Base-by-base conservation (phyloP, 306 rosid species). In the Geum urbanum region DNA sequence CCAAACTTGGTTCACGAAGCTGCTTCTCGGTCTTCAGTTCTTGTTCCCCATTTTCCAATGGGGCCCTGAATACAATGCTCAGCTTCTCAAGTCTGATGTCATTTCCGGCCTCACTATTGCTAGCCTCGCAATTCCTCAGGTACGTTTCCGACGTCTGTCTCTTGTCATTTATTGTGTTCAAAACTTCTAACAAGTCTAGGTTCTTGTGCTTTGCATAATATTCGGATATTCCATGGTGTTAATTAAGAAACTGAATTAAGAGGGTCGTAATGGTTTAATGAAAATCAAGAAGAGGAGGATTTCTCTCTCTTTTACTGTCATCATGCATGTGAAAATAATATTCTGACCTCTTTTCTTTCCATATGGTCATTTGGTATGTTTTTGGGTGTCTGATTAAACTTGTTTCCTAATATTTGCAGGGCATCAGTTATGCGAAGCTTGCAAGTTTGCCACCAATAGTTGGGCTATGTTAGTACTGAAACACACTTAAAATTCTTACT, bases 101-200 rank as follows among this genome's bases (percentile, higher is more conserved):
- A 78, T 95, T 48, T 87, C 97, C 39, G 99, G 99, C 7, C 96
- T 95, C 85, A 95, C 99, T 75, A 95, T 95, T 76, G 99, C 97
- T 44, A 91, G 96, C 71, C 96, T 95, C 6, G 95, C 97, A 53
- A 95, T 95, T 67, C 99, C 99, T 40, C 99, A 91, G 96, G 99
- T 91, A 44, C 41, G n/a, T 49, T 67, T 6, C 24, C 24, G 44
- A 50, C 37, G 6, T 15, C 22, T 48, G 35, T 40, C 9, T 40
- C 9, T 48, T 50, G 45, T 49, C 73, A 48, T 71, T 51, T 40
- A 8, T 13, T 41, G 50, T 1, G 41, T 45, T 52, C 32, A 67
- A 43, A 43, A 7, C 8, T 9, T n/a, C 51, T 54, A 35, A 72
- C 51, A 39, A 6, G n/a, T 13, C 49, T 62, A 20, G 45, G 39